phyloP scores from a whole-genome alignment of 495 filamentous ascomycete species.

The Aspergillus haitiensis region DNA sequence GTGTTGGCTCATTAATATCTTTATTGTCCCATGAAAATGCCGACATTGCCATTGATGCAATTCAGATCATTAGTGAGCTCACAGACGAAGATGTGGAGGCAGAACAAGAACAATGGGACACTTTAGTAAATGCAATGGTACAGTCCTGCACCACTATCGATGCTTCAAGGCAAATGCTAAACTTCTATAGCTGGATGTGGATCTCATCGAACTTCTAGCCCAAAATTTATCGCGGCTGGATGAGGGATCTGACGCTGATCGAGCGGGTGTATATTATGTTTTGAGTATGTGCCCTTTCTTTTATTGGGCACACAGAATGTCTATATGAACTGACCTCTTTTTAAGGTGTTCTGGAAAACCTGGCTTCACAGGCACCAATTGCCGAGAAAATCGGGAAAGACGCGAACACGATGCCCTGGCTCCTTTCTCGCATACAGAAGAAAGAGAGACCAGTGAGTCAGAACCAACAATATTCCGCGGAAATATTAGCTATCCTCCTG shows the following conservation, averaged over 20 bases:
- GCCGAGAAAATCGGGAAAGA: slow-evolving; percentile 70
- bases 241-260: slow-evolving; percentile 75
- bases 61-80: slow-evolving; percentile 89
- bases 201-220: slow-evolving; percentile 78
- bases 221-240: slow-evolving; percentile 83
- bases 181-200: slow-evolving; percentile 60
- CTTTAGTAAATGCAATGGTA: slow-evolving; percentile 76
- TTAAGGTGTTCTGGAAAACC: slow-evolving; percentile 73
- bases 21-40: slow-evolving; percentile 94
- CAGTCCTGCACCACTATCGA: neutral
- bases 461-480: slow-evolving; percentile 95
- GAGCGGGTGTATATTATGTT: slow-evolving; percentile 82
- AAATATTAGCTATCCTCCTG: slow-evolving; percentile 83
- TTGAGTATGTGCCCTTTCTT: slow-evolving; percentile 50
- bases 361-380: slow-evolving; percentile 67
- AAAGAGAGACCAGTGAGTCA: slow-evolving; percentile 66
- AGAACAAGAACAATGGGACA: slow-evolving; percentile 79
- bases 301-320: slow-evolving; percentile 12
- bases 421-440: slow-evolving; percentile 67
- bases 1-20: slow-evolving; percentile 70
- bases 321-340: neutral
- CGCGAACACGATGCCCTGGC: slow-evolving; percentile 68
- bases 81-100: slow-evolving; percentile 93
- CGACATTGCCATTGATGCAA: slow-evolving; percentile 89
- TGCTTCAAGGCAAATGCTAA: slow-evolving; percentile 25